phyloP scores from a whole-genome alignment of 257 asterid genomes.

The Apocynum venetum region DNA sequence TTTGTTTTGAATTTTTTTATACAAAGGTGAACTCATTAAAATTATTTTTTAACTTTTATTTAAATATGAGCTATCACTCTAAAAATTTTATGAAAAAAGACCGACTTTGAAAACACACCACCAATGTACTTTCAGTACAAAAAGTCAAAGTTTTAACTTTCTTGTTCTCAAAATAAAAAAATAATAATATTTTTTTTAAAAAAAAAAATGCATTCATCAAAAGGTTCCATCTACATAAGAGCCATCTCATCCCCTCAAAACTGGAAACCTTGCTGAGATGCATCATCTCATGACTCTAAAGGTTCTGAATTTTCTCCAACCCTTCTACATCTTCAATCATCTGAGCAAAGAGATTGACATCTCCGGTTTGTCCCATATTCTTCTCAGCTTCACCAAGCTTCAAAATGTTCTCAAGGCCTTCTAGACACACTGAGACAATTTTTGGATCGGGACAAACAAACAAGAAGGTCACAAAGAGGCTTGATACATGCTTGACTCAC shows the following conservation, averaged over 20 bases:
- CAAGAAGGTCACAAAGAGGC: slow-evolving; percentile 68
- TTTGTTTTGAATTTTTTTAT: too few species aligned
- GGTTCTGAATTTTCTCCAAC: slow-evolving; percentile 67
- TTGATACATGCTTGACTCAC: slow-evolving; percentile 58
- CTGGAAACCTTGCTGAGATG: slow-evolving; percentile 49
- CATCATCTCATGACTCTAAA: slow-evolving; percentile 72
- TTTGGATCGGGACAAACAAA: slow-evolving; percentile 68
- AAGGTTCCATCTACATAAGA: not conserved
- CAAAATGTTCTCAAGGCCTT: slow-evolving; percentile 72
- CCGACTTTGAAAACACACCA: too few species aligned
- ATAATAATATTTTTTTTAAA: not conserved
- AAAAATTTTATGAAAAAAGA: too few species aligned
- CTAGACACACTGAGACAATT: slow-evolving; percentile 65
- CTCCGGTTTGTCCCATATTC: slow-evolving; percentile 49
- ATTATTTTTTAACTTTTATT: too few species aligned
- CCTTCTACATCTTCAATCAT: slow-evolving; percentile 78
- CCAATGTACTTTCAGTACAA: too few species aligned
- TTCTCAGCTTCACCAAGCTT: slow-evolving; percentile 78
- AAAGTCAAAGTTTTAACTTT: too few species aligned
- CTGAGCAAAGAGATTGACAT: slow-evolving; percentile 54
- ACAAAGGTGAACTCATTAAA: too few species aligned
- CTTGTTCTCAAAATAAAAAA: not conserved
- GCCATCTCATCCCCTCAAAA: slow-evolving; percentile 45
- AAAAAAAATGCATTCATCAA: not conserved
- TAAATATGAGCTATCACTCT: too few species aligned